Evolutionary conservation across 2,329 filamentous ascomycete genomes (phyloP), one percentile per base, ranked within the genome.

Genomic region (Bipolaris gigantea): DNA sequence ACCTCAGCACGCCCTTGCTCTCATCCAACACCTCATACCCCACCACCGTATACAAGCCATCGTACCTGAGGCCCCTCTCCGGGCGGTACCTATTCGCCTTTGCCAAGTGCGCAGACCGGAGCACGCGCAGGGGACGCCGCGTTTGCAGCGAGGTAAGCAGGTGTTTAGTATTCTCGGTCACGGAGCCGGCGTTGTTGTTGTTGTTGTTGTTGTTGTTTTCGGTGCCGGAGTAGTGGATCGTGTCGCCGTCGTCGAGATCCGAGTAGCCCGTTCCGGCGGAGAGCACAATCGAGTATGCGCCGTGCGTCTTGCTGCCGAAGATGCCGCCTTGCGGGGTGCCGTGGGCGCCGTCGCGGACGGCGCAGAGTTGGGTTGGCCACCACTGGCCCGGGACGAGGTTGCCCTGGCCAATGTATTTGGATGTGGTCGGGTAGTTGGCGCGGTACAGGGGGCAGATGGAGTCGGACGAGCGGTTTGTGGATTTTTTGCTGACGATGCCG

Each of bases 201-300:
- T 65, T 66, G n/a, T n/a, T n/a, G 51, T 23, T 59, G 18, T 72
- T 44, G n/a, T 61, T 72, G 9, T 65, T 66, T 38, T 76, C 74
- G 0, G 83, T 85, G 9, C 83, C 82, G 50, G 76, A 80, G 66
- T 85, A 84, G 39, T 74, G 68, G 5, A 85, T 75, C 0, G 61
- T 61, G 16, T 83, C 70, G 1, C 82, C 81, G 13, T 77, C 44
- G 62, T 86, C 83, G 6, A 69, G 64, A 55, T 85, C 80, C 0
- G 74, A 67, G 60, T 84, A 83, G 0, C 74, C 66, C 6, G 25
- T 2, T 1, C 75, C 75, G 0, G 76, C 73, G 0, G 80, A 79
- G 7, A 87, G 70, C 0, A 88, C 78, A 33, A 86, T 78, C 0
- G 81, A 84, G 43, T 76, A 82, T 0, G 83, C 81, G 0, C 84